Conservation (phyloP, 2,329 filamentous ascomycete species). For the Lachnellula arida region DNA sequence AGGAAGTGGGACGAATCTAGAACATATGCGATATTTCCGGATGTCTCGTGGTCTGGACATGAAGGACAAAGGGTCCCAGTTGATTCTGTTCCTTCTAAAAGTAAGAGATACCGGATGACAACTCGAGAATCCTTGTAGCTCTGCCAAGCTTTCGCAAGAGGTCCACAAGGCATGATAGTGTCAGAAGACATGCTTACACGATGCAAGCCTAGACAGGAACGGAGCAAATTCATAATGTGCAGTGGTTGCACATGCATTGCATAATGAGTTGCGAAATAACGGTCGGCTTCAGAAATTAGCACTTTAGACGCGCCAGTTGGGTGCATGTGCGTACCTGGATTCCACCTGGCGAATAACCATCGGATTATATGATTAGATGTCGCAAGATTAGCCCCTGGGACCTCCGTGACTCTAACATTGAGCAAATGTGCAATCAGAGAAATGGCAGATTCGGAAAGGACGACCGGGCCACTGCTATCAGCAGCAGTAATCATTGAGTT, state of each 20-base stretch:
- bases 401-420: constrained; percentile 59
- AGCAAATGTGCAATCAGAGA: constrained; percentile 67
- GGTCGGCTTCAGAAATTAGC: constrained; percentile 49
- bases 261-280: constrained; percentile 59
- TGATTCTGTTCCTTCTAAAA: constrained; percentile 37
- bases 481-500: constrained; percentile 70
- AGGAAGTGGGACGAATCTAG: constrained; percentile 27
- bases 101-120: constrained; percentile 51
- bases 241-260: constrained; percentile 58
- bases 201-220: constrained; percentile 57
- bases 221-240: constrained; percentile 65
- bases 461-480: constrained; percentile 74
- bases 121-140: constrained; percentile 34
- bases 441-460: constrained; percentile 75
- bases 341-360: constrained; percentile 82
- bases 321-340: constrained; percentile 56
- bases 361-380: constrained; percentile 68
- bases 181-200: constrained; percentile 11
- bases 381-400: constrained; percentile 62
- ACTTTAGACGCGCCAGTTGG: not conserved
- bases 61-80: constrained; percentile 10
- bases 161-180: constrained; percentile 20
- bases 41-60: constrained; percentile 18
- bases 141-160: constrained; percentile 31
- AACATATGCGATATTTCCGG: constrained; percentile 9